Evolutionary conservation across 345 rosid genomes (phyloP), one percentile per base, ranked within the genome.

Genomic region (Melastoma malabathricum): DNA sequence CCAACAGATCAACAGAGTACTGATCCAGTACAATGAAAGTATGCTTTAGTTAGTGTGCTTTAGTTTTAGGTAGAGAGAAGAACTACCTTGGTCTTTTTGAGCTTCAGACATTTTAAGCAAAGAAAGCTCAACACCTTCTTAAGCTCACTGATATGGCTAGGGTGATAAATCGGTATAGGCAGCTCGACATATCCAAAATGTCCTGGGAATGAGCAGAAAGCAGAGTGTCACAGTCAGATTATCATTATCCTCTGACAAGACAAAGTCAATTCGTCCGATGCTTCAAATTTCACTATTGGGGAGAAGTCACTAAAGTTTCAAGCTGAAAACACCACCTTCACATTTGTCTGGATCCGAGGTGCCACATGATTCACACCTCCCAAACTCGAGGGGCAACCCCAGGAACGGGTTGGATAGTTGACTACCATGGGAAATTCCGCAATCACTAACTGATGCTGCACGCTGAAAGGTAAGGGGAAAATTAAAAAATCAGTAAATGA

Each of bases 341-440:
- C 97, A 92, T 67, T 84, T 62, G 23, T 84, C 87, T 15, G 74
- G 58, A 59, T 88, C 98, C 17, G 94, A 71, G 3, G 94, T 77
- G 47, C 98, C 94, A 58, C 98, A 88, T 23, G 98, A 75, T 50
- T 81, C 93, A 54, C 98, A 92, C 71, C 81, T 84, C 2, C 98
- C 97, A 73, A 71, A 81, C 48, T 87, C 94, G 1, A 92, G 80
- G 2, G 98, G 98, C 70, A 92, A 62, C 20, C 98, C 98, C 55
- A 92, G 86, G 63, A 77, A 88, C 13, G 97, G 66, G 66, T 92
- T 92, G 12, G 82, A 67, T 7, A 88, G 78, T 68, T 88, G 97
- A 74, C 68, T 79, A 9, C 81, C 64, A 67, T 92, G 95, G 52
- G 75, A 74, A 45, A 84, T 83, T 9, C 94, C 57, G 48, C 75